Base-by-base conservation (phyloP, 139 green algal genomes). In the Coccomyxa sp. region DNA sequence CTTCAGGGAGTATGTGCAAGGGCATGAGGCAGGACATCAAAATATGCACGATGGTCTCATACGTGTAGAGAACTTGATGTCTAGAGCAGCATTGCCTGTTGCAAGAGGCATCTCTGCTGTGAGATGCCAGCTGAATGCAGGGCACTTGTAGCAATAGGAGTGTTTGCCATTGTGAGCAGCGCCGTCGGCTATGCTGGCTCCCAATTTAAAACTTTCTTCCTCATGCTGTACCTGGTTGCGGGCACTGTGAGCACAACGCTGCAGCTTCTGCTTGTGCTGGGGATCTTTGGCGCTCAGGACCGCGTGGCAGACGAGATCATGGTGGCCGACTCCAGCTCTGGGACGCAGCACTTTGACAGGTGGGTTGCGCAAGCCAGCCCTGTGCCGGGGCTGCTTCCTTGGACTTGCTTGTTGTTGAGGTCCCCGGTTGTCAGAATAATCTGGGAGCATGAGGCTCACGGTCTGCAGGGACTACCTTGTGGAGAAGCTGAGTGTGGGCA, bases 231-330 rank as follows among this genome's bases (percentile, higher is more conserved):
- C 58, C 69, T 81, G 6, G 68, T 81, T 33, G 24, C 71, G 29
- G 69, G 77, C 69, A 55, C 77, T 12, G 36, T 81, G 16, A 40
- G 44, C 34, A 68, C 77, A 10, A 55, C 44, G 12, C 18, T 70
- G 18, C 77, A 81, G 77, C 41, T 81, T 0, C 36, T 81, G 38
- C 39, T 81, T 39, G 77, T 81, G 69, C 39, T 81, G 69, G 69
- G 55, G 5, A 81, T 81, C 69, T 81, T 81, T 71, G 40, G 24
- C 29, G 71, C 38, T 38, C 39, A 64, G 38, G 22, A 55, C 1
- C 35, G 58, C 38, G 71, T 76, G 0, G 71, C 39, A 7, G 38
- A 36, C 14, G 71, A 35, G 10, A 35, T 76, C 2, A 38, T 29
- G 6, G 34, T 64, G 39, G 27, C 24, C 18, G n/a, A 76, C 71